Conservation (phyloP, 2,329 filamentous ascomycete genomes). For the Fusarium nanum region DNA sequence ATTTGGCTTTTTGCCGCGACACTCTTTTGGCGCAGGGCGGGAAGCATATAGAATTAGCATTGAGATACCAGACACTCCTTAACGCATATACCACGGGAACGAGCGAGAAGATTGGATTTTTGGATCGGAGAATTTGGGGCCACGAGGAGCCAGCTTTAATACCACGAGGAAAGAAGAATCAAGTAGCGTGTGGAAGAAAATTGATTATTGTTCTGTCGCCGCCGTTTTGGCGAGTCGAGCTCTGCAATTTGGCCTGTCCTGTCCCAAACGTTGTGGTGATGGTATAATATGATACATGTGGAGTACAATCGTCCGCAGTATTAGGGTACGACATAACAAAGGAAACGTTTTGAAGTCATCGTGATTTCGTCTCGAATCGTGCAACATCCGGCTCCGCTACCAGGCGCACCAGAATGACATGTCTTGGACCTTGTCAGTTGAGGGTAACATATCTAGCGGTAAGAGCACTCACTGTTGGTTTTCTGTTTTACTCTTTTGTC, state of each 20-base stretch:
- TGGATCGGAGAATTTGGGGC: neutral
- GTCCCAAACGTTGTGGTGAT: neutral
- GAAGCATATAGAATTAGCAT: conserved; percentile 33
- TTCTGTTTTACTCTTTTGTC: no score
- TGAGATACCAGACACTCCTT: conserved; percentile 47
- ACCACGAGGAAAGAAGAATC: neutral
- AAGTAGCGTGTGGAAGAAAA: conserved; percentile 12
- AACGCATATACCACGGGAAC: conserved; percentile 16
- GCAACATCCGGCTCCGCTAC: conserved; percentile 10
- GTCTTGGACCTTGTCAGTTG: neutral
- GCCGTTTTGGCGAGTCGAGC: conserved; percentile 25
- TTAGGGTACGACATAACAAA: neutral
- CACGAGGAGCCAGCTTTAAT: conserved; percentile 19
- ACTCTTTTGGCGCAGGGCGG: conserved; percentile 43
- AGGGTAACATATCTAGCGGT: neutral
- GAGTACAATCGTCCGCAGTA: neutral
- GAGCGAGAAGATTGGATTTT: neutral
- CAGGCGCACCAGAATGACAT: conserved; percentile 18
- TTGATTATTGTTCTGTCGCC: conserved; percentile 20
- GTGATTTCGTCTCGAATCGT: conserved; percentile 21
- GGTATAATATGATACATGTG: neutral
- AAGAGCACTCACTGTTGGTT: neutral
- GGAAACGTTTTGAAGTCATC: neutral
- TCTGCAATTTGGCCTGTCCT: conserved; percentile 8
- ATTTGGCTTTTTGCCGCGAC: conserved; percentile 33